Percentiles rank a stretch among this genome's conserved stretches.
These are phyloP conservation scores for Colletotrichum endophyticum DNA, from an alignment of 2,329 filamentous ascomycete species.

Conservation along the genomic window DNA sequence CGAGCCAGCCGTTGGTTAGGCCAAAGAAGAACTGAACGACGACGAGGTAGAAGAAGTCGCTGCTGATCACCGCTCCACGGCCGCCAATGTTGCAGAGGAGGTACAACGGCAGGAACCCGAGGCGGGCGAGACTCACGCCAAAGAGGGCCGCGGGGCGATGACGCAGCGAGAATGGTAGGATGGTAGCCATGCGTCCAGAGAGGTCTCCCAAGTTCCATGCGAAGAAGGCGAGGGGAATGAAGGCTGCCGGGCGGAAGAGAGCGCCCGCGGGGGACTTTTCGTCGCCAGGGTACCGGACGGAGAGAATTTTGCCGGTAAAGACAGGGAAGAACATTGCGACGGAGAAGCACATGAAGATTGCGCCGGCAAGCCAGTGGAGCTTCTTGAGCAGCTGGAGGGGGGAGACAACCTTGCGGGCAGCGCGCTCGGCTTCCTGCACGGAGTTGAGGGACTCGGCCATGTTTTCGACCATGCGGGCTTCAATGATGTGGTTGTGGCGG, in stretches of 20 bases:
- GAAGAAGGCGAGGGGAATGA: conserved; percentile 89
- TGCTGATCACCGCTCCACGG: conserved; percentile 73
- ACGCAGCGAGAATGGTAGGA: conserved; percentile 59
- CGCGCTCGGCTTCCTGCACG: conserved; percentile 58
- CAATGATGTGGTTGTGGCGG: conserved; percentile 59
- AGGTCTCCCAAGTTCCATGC: conserved; percentile 94
- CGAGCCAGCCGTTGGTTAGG: conserved; percentile 84
- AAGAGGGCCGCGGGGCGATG: conserved; percentile 73
- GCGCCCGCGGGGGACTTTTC: conserved; percentile 33
- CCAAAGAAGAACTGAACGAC: conserved; percentile 86
- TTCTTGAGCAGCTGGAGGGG: conserved; percentile 75
- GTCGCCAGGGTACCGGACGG: conserved; percentile 34
- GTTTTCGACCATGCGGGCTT: conserved; percentile 50
- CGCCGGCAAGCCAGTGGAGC: conserved; percentile 77
- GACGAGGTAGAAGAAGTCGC: conserved; percentile 87
- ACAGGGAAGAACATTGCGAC: conserved; percentile 96
- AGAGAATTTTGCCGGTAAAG: conserved; percentile 74
- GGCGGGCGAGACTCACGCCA: conserved; percentile 65
- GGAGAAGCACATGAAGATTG: conserved; percentile 80
- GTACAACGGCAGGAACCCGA: conserved; percentile 83
- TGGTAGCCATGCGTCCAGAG: conserved; percentile 73
- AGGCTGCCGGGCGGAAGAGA: conserved; percentile 75
- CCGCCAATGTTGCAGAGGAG: conserved; percentile 87
- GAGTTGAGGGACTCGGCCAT: conserved; percentile 56
- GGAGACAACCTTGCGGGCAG: conserved; percentile 52